Conservation (phyloP, 2,329 filamentous ascomycete species). For the Trichoderma aggressivum region DNA sequence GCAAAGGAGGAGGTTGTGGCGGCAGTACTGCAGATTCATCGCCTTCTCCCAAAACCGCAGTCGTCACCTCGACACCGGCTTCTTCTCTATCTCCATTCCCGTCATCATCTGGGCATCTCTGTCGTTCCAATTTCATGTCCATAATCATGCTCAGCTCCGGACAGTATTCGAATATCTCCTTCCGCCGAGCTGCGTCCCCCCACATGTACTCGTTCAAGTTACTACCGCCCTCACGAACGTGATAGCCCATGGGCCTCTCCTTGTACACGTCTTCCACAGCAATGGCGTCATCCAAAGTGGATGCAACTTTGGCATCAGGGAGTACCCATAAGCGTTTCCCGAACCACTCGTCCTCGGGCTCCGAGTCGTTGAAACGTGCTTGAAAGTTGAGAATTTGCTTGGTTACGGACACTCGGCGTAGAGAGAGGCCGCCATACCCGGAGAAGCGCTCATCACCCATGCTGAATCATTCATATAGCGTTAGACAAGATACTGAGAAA, state of each 20-base stretch:
- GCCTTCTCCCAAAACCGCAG: background rate
- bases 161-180: conserved; percentile 53
- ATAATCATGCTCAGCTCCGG: conserved; percentile 54
- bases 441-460: conserved; percentile 43
- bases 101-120: conserved; percentile 39
- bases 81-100: background rate
- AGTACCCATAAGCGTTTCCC: conserved; percentile 45
- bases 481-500: background rate
- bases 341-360: conserved; percentile 56
- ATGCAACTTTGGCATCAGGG: conserved; percentile 47
- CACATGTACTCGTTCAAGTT: conserved; percentile 44
- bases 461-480: conserved; percentile 20
- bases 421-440: conserved; percentile 52
- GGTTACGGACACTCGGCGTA: conserved; percentile 52
- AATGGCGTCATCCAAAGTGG: conserved; percentile 40
- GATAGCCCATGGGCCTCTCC: conserved; percentile 53
- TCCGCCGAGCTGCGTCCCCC: conserved; percentile 42
- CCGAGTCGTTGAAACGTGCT: conserved; percentile 46
- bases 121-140: conserved; percentile 53
- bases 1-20: conserved; percentile 20
- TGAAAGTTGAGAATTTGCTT: conserved; percentile 47
- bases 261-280: conserved; percentile 49
- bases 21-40: conserved; percentile 2
- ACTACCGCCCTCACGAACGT: conserved; percentile 45
- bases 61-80: background rate